phyloP scores from a whole-genome alignment of 768 basidiomycete species.

The Lyophyllum semitale region DNA sequence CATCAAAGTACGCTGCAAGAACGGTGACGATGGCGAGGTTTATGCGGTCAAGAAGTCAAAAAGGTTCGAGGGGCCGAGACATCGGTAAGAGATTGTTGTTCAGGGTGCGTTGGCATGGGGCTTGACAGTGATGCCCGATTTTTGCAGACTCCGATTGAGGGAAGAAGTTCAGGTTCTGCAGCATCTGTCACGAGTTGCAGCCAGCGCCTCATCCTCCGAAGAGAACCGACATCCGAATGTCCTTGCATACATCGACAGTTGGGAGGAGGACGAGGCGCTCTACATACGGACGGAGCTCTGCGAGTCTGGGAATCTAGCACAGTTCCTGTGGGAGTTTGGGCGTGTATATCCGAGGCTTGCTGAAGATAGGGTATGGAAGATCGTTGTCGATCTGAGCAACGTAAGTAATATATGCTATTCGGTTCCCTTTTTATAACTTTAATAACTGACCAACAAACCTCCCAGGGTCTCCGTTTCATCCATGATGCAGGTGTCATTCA shows the following conservation, averaged over 20 bases:
- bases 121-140: slow-evolving; percentile 17
- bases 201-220: slow-evolving; percentile 30
- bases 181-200: slow-evolving; percentile 55
- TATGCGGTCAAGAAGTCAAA: slow-evolving; percentile 96
- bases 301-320: slow-evolving; percentile 87
- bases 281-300: slow-evolving; percentile 96
- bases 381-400: slow-evolving; percentile 84
- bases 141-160: slow-evolving; percentile 72
- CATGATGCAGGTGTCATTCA: slow-evolving; percentile 90
- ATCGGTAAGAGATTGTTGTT: slow-evolving; percentile 62
- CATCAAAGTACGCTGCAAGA: slow-evolving; percentile 78
- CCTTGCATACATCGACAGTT: slow-evolving; percentile 87
- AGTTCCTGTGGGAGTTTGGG: slow-evolving; percentile 91
- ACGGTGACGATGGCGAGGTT: slow-evolving; percentile 48
- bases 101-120: slow-evolving; percentile 30
- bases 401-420: slow-evolving; percentile 53
- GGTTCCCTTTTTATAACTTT: slow-evolving; percentile 23
- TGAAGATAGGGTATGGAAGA: slow-evolving; percentile 95
- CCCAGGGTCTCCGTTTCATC: slow-evolving; percentile 83
- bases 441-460: slow-evolving; percentile 31
- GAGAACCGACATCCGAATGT: slow-evolving; percentile 72
- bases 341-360: slow-evolving; percentile 81
- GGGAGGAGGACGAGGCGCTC: slow-evolving; percentile 89
- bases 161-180: slow-evolving; percentile 95
- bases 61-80: slow-evolving; percentile 86